Percentiles rank a stretch among this genome's conserved stretches.
These are phyloP conservation scores for Chaetomium olivaceum DNA, from an alignment of 2,329 filamentous ascomycete species.

Conservation along the genomic window DNA sequence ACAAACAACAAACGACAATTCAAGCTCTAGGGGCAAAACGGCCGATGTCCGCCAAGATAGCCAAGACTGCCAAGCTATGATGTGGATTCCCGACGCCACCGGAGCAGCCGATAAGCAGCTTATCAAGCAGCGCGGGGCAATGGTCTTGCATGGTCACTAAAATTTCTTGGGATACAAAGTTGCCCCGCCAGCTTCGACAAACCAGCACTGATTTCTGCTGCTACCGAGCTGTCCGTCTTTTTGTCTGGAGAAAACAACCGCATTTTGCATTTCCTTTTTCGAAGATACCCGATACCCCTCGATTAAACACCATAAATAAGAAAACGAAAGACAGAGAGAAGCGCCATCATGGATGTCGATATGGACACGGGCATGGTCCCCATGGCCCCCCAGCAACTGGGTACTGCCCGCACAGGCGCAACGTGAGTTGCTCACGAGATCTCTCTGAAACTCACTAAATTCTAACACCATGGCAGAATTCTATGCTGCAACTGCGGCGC, in stretches of 20 bases:
- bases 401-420: slow-evolving; percentile 35
- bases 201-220: background rate
- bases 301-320: background rate
- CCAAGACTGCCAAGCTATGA: slow-evolving; percentile 1
- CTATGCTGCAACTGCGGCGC: slow-evolving; percentile 98
- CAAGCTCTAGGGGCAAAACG: background rate
- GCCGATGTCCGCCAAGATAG: background rate
- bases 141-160: slow-evolving; percentile 13
- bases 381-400: slow-evolving; percentile 21
- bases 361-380: slow-evolving; percentile 36
- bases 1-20: background rate
- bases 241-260: background rate
- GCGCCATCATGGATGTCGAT: slow-evolving; percentile 37
- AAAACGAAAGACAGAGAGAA: background rate
- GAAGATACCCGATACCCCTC: background rate
- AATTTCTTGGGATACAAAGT: slow-evolving; percentile 28
- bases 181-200: slow-evolving; percentile 26
- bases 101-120: slow-evolving; percentile 29
- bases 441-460: background rate
- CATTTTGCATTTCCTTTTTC: background rate
- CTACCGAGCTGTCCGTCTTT: background rate
- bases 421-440: slow-evolving; percentile 33
- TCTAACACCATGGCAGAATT: slow-evolving; percentile 57
- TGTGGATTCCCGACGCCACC: slow-evolving; percentile 1
- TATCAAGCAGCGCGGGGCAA: slow-evolving; percentile 36